Evolutionary conservation across 805 yeast genomes (phyloP), one percentile per base, ranked within the genome.

Genomic region (Vanderwaltozyma tropicalis): DNA sequence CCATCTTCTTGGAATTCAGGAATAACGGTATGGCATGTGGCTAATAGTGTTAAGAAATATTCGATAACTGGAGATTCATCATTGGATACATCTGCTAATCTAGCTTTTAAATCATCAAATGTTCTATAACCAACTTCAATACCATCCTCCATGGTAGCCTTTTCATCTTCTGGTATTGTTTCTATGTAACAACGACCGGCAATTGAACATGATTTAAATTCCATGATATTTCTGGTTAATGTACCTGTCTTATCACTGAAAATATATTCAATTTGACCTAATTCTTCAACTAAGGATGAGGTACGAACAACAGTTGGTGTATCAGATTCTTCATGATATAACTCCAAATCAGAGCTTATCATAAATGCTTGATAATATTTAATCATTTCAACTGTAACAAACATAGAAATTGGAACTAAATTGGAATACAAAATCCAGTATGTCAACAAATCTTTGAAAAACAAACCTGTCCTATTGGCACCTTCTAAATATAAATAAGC

Each of bases 241-340:
- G 99, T 92, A 22, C 99, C 99, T 0, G 99, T 92, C 57, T 92
- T 92, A 61, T 92, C 99, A 59, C 95, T 84, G 63, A 92, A 92
- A 17, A 92, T 83, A 55, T 87, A 88, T 56, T 89, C 94, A 52
- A 92, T 88, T 59, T 92, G 99, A 20, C 99, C 99, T 46, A 92
- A 68, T 51, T 92, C 98, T 61, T 92, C 99, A 6, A 92, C 98
- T 49, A 92, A 69, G 12, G 95, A 82, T 1, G 97, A 89, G 0
- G 98, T 89, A 46, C 98, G 71, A 15, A 92, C 95, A 4, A 88
- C 87, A 0, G 96, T 81, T 2, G 98, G 97, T 0, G 96, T 87
- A 53, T 92, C 97, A 0, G 87, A 73, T 35, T 73, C 80, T 45
- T 76, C 87, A 50, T 84, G 75, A 56, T 92, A 94, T 78, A 92